These are phyloP conservation scores for Cercospora sp. DNA, from an alignment of 2,329 filamentous ascomycete genomes.

Conservation along the genomic window DNA sequence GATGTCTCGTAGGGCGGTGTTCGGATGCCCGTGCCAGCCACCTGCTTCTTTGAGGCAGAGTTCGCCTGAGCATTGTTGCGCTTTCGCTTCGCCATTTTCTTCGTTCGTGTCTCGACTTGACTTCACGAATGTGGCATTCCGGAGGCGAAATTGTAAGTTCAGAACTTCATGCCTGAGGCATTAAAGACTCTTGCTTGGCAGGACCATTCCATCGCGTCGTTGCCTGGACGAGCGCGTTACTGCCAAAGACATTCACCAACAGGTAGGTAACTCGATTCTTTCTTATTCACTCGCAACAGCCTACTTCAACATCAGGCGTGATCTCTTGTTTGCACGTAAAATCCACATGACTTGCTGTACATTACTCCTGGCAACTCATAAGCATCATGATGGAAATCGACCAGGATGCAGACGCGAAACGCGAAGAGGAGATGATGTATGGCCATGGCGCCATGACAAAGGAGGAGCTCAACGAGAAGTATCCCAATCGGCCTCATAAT, in stretches of 20 bases:
- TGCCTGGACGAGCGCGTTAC: background rate
- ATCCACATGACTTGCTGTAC: background rate
- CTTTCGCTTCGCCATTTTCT: constrained; percentile 19
- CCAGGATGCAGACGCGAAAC: constrained; percentile 44
- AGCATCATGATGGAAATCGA: constrained; percentile 37
- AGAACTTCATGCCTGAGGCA: background rate
- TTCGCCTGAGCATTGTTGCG: constrained; percentile 10
- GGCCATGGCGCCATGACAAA: constrained; percentile 46
- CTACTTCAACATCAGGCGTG: constrained; percentile 5
- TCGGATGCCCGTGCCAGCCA: constrained; percentile 3
- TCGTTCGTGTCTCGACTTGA: background rate
- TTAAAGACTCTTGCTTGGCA: background rate
- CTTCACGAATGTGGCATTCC: background rate
- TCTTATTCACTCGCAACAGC: background rate
- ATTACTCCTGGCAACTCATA: background rate
- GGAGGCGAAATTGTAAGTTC: background rate
- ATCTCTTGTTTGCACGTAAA: too few relatives aligned
- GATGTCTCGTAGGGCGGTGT: constrained; percentile 11
- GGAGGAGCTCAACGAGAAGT: constrained; percentile 58
- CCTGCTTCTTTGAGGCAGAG: constrained; percentile 1
- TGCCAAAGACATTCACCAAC: background rate
- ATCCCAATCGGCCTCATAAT: constrained; percentile 80
- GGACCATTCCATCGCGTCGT: background rate
- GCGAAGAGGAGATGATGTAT: constrained; percentile 54
- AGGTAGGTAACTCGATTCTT: constrained; percentile 7